A percentile compares a stretch with the other conserved stretches of the same genome.
phyloP scores from a whole-genome alignment of 2,329 filamentous ascomycete genomes.

The Trichophyton simii region DNA sequence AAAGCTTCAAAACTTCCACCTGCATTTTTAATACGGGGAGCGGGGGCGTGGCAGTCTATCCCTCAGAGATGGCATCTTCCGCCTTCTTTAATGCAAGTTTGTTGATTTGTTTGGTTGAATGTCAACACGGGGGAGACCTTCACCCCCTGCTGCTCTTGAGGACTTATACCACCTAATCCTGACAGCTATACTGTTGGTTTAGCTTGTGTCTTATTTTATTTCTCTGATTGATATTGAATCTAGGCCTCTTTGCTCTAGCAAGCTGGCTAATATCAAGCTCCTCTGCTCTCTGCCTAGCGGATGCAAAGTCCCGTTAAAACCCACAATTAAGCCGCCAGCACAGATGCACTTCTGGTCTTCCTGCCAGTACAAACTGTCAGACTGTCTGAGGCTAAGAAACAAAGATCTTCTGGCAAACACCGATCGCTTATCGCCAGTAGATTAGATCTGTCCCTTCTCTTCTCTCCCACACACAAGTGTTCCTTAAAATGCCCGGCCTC shows the following conservation, averaged over 20 bases:
- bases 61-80: neutral
- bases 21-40: neutral
- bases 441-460: neutral
- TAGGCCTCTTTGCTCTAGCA: neutral
- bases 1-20: neutral
- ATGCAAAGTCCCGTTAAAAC: conserved; percentile 11
- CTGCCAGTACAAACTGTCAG: neutral
- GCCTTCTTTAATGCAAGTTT: neutral
- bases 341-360: neutral
- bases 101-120: neutral
- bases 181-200: neutral
- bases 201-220: neutral
- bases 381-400: conserved; percentile 4
- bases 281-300: conserved; percentile 1
- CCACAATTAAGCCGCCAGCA: neutral
- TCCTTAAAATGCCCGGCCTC: neutral
- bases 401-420: conserved; percentile 5
- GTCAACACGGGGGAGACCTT: neutral
- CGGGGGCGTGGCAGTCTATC: neutral
- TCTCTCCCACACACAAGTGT: neutral
- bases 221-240: neutral
- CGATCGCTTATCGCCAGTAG: conserved; percentile 3
- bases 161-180: neutral
- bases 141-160: neutral
- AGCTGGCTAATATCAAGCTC: neutral